Evolutionary conservation across 768 basidiomycete species (phyloP).

Genomic region (Suillus placidus): DNA sequence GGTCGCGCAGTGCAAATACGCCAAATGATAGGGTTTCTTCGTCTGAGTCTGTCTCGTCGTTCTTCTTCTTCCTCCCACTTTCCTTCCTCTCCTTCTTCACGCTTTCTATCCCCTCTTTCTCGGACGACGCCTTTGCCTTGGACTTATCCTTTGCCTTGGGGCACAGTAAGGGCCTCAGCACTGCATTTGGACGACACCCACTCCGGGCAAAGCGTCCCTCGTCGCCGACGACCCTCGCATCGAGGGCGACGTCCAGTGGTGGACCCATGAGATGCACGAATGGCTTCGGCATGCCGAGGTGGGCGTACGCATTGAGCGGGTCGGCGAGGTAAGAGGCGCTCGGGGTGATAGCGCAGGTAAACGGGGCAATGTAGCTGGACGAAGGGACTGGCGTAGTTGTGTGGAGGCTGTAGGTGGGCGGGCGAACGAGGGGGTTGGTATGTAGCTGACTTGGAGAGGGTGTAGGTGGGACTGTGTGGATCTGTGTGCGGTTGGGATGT

Average conservation of each 20-base stretch:
- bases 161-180: conserved; percentile 48
- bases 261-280: conserved; percentile 79
- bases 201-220: conserved; percentile 59
- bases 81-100: conserved; percentile 9
- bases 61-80: conserved; percentile 17
- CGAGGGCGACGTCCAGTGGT: conserved; percentile 78
- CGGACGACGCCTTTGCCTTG: conserved; percentile 12
- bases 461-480: conserved; percentile 32
- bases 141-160: conserved; percentile 18
- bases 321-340: conserved; percentile 72
- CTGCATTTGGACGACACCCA: conserved; percentile 56
- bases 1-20: conserved; percentile 75
- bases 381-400: conserved; percentile 59
- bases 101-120: conserved; percentile 17
- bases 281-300: conserved; percentile 81
- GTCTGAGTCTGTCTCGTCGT: conserved; percentile 23
- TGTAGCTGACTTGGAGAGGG: conserved; percentile 10
- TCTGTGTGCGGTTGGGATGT: conserved; percentile 32
- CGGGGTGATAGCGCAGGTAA: conserved; percentile 63
- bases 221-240: conserved; percentile 72
- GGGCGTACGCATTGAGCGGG: conserved; percentile 85
- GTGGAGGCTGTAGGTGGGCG: conserved; percentile 67
- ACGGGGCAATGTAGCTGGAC: conserved; percentile 62
- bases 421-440: conserved; percentile 47
- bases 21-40: conserved; percentile 64